Evolutionary conservation across 2,329 filamentous ascomycete genomes (phyloP).

Genomic region (Claviceps humidiphila): DNA sequence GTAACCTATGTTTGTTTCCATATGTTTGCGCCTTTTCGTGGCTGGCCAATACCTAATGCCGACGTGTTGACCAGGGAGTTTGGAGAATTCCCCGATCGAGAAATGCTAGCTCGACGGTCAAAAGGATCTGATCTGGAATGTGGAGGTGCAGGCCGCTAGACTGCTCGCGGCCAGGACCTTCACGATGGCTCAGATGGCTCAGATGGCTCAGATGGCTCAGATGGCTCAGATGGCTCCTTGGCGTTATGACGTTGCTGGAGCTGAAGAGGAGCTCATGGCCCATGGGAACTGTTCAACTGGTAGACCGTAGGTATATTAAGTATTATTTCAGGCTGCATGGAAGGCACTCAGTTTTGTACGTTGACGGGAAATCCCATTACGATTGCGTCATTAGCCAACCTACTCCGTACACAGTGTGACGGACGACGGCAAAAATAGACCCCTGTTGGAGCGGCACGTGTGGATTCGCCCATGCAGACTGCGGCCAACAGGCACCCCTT

Average conservation of each 20-base stretch:
- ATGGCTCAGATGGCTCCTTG: background rate
- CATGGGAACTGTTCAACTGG: no score
- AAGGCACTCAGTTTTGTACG: no score
- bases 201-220: background rate
- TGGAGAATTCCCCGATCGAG: background rate
- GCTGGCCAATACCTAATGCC: background rate
- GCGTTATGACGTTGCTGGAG: background rate
- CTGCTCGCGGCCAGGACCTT: background rate
- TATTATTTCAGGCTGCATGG: no score
- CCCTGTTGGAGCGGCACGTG: background rate
- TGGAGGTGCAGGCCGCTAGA: background rate
- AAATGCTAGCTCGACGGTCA: background rate
- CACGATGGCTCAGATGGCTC: background rate
- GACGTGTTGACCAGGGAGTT: background rate
- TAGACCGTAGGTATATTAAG: no score
- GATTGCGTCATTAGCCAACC: no score
- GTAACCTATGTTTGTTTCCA: background rate
- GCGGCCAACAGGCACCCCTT: background rate
- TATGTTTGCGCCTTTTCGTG: background rate
- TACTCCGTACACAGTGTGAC: no score
- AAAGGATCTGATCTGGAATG: background rate
- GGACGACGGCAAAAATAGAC: background rate
- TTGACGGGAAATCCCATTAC: no score
- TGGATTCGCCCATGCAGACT: conserved; percentile 5
- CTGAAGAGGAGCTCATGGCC: no score